Evolutionary conservation across 148 eudicot species (phyloP).

Genomic region (Rheum nobile): DNA sequence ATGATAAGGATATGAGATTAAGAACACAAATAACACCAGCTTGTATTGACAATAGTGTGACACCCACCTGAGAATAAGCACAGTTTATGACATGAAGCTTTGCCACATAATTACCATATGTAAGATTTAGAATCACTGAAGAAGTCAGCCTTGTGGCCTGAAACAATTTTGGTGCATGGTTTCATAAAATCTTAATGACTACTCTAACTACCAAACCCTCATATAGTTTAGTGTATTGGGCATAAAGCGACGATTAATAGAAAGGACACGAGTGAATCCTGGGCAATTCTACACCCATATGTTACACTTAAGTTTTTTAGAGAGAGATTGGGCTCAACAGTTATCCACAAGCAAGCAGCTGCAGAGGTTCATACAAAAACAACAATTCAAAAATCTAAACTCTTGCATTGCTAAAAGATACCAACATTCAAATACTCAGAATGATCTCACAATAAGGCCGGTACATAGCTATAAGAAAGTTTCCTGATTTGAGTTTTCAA

Average conservation of each 20-base stretch:
- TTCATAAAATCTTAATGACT: no score
- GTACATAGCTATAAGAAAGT: background rate
- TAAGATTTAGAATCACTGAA: background rate
- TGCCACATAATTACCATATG: no score
- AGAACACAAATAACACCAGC: background rate
- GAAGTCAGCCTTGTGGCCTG: background rate
- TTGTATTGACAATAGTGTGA: background rate
- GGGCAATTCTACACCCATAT: no score
- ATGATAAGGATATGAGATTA: background rate
- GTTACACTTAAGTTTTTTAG: no score
- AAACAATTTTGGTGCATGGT: no score
- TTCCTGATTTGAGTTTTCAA: background rate
- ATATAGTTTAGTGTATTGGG: no score
- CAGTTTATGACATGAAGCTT: no score
- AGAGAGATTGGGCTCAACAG: background rate
- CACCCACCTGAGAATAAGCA: background rate
- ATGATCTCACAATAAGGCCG: background rate
- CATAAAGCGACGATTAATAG: no score
- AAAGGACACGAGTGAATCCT: no score
- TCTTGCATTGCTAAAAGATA: background rate
- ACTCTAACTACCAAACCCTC: no score
- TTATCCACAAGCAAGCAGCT: background rate
- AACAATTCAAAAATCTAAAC: background rate
- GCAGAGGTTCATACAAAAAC: background rate
- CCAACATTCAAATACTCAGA: background rate